Percentiles rank a stretch among this genome's conserved stretches.
phyloP scores from a whole-genome alignment of 441 rosid genomes.

The Erodium texanum region DNA sequence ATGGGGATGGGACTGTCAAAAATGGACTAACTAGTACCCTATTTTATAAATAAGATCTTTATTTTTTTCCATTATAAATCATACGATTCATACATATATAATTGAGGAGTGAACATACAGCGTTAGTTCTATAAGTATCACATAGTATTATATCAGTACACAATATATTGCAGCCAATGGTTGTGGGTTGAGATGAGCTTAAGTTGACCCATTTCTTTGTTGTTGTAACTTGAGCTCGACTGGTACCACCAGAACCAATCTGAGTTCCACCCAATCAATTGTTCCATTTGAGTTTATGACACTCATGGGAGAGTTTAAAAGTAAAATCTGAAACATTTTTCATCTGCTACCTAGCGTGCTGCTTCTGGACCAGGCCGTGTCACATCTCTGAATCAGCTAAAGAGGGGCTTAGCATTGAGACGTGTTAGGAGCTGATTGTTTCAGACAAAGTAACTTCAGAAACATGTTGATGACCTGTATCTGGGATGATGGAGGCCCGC shows the following conservation, averaged over 20 bases:
- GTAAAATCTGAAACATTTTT: not conserved
- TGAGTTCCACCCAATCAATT: too few relatives aligned
- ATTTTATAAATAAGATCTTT: too few relatives aligned
- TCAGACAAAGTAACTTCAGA: constrained; percentile 24
- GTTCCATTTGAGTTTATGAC: too few relatives aligned
- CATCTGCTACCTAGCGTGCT: not conserved
- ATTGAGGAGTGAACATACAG: not conserved
- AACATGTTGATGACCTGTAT: constrained; percentile 19
- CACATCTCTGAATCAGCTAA: not conserved
- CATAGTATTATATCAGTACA: too few relatives aligned
- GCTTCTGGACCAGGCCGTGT: not conserved
- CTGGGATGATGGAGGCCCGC: constrained; percentile 32
- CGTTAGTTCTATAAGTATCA: not conserved
- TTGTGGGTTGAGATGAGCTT: not conserved
- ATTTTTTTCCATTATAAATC: too few relatives aligned
- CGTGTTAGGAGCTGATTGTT: constrained; percentile 20
- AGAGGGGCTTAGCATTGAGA: too few relatives aligned
- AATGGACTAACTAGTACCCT: too few relatives aligned
- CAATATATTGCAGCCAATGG: not conserved
- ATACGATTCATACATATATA: too few relatives aligned
- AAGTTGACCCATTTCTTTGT: not conserved
- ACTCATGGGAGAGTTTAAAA: too few relatives aligned
- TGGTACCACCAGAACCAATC: too few relatives aligned
- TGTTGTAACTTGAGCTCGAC: too few relatives aligned
- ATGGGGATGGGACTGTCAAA: too few relatives aligned